Base-by-base conservation (phyloP, 768 basidiomycete species). In the Boletus subparvulus region DNA sequence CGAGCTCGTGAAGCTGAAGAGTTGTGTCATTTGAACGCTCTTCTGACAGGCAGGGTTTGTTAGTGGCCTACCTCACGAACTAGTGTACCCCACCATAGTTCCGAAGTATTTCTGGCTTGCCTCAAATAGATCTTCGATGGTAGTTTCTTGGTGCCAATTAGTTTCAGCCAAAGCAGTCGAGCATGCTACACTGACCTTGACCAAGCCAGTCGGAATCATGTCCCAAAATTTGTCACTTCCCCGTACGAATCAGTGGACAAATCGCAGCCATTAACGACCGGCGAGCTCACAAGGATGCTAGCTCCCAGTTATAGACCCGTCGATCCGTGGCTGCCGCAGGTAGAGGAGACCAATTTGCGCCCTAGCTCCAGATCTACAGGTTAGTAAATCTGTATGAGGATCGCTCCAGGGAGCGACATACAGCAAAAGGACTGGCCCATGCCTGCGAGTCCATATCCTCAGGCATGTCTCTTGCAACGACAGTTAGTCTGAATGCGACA, bases 351-450 rank as follows among this genome's bases (percentile, higher is more conserved):
- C 80, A 81, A 56, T 76, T 74, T 36, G 78, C 80, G 26, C 79
- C 79, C 79, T 80, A 53, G 6, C 3, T 30, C 21, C 58, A 19
- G 39, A 50, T 21, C 21, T 21, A 21, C 4, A 9, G 24, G 41
- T 19, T 7, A 24, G 33, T 61, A 19, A 43, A 44, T 2, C 11
- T 45, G 28, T 21, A n/a, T 17, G 52, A 16, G 13, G 16, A 39
- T 51, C 19, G 40, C 16, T 6, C 30, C 7, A 32, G 40, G 41
- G 16, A 19, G 45, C 24, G 24, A 66, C 75, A 50, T 54, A 79
- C 79, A 55, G 81, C 79, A 68, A 80, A 81, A n/a, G 81, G 81
- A 52, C 77, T 80, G 10, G 80, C 72, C 69, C 77, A 81, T 5
- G 72, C 77, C 50, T 78, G 77, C 4, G 78, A 80, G 44, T 70